Evolutionary conservation across 306 rosid species (phyloP), one percentile per base, ranked within the genome.

Genomic region (Glycyrrhiza uralensis): DNA sequence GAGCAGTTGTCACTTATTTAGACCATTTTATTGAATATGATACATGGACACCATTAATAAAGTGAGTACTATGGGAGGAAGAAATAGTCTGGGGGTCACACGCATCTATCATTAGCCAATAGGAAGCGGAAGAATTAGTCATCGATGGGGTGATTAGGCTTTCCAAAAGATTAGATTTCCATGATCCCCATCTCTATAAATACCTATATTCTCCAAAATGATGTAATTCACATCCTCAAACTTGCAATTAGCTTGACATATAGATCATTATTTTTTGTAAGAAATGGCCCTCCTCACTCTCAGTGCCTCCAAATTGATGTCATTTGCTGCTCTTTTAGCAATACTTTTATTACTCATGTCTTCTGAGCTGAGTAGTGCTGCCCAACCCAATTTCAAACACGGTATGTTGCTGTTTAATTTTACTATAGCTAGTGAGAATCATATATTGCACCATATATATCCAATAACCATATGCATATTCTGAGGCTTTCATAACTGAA

Each of bases 161-260:
- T 45, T 45, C 51, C 5, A 45, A 5, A 45, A 5, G 2, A 14
- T 14, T n/a, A n/a, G n/a, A n/a, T n/a, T n/a, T n/a, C n/a, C n/a
- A n/a, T n/a, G n/a, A n/a, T n/a, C n/a, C n/a, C 12, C 30, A 35
- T 32, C 68, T 61, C 68, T 62, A 63, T 63, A 39, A 41, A 63
- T 63, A 23, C 14, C 55, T 13, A 22, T 13, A 22, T 29, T 12
- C 36, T 63, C n/a, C 51, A 22, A 44, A n/a, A 5, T n/a, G 39
- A 17, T 10, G 5, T 60, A 20, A 1, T 38, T 39, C 33, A 7
- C 69, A 63, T 63, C 52, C 58, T 45, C 26, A 15, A 46, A 45
- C 17, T 46, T 15, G 59, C 13, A 65, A 7, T 26, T 24, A 44
- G 10, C 0, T 8, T 36, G n/a, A 14, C 4, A 60, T 9, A 61